A percentile compares a stretch with the other conserved stretches of the same genome.
These are phyloP conservation scores for Bjerkandera adusta DNA, from an alignment of 1,284 basidiomycete genomes.

Conservation along the genomic window DNA sequence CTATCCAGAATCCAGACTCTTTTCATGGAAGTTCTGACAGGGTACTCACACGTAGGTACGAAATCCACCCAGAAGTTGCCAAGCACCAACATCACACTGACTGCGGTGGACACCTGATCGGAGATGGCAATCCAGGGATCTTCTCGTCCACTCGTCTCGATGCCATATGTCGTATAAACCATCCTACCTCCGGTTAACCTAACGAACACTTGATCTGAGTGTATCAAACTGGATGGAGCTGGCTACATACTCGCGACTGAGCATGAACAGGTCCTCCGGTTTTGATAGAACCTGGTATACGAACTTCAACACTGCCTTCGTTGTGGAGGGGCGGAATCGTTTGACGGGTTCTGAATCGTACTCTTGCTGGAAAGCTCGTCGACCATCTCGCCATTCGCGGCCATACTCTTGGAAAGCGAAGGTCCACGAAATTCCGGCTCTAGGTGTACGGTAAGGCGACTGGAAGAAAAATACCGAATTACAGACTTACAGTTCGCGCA, in stretches of 20 bases:
- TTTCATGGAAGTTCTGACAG: no score
- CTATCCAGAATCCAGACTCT: background rate
- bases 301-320: no score
- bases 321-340: no score
- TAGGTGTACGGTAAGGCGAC: background rate
- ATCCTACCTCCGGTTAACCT: background rate
- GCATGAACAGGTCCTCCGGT: no score
- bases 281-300: no score
- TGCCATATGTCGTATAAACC: background rate
- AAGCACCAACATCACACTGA: background rate
- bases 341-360: background rate
- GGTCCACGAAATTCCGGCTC: background rate
- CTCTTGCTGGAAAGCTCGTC: background rate
- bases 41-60: background rate
- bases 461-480: no score
- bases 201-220: background rate
- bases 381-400: slow-evolving; percentile 1
- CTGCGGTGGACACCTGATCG: background rate
- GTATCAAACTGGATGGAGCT: no score
- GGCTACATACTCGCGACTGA: no score
- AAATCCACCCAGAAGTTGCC: background rate
- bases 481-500: background rate
- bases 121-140: background rate
- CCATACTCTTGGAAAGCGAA: background rate
- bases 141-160: background rate